These are phyloP conservation scores for Detonula confervacea DNA, from an alignment of 352 stramenopile species.

Conservation along the genomic window DNA sequence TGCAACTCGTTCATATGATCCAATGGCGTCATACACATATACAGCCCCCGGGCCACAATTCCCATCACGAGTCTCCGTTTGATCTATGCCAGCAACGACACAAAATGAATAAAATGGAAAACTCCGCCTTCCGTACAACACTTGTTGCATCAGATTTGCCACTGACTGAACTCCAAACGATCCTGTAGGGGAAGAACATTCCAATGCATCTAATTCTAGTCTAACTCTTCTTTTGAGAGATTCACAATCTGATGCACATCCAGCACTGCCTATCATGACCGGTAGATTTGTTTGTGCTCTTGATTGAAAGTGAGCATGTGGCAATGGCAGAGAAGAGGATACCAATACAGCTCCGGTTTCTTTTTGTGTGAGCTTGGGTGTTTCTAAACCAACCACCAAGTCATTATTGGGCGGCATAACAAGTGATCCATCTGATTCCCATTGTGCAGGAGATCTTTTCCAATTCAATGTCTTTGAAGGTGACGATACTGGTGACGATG, in stretches of 20 bases:
- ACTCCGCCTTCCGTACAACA: conserved; percentile 66
- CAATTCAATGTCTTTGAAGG: neutral
- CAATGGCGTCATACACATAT: conserved; percentile 84
- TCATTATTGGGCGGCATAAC: conserved; percentile 4
- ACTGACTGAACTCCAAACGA: conserved; percentile 49
- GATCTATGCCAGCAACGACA: conserved; percentile 68
- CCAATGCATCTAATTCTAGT: conserved; percentile 57
- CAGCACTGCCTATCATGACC: conserved; percentile 67
- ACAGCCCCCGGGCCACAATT: conserved; percentile 44
- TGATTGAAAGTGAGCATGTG: neutral
- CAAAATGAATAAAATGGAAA: conserved; percentile 86
- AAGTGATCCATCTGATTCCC: conserved; percentile 36
- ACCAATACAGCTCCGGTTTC: neutral
- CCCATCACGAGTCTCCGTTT: neutral
- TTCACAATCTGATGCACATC: conserved; percentile 78
- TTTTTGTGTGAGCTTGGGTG: neutral
- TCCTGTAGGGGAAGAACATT: conserved; percentile 23
- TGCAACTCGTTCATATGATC: conserved; percentile 78
- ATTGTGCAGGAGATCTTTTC: conserved; percentile 9
- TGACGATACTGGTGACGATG: neutral
- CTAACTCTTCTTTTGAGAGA: conserved; percentile 64
- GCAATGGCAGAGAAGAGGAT: neutral
- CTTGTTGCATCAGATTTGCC: conserved; percentile 70
- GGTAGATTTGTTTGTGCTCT: conserved; percentile 3
- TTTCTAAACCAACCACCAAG: neutral